These are phyloP conservation scores for Penicillium coprophilum DNA, from an alignment of 495 filamentous ascomycete species.

Conservation along the genomic window DNA sequence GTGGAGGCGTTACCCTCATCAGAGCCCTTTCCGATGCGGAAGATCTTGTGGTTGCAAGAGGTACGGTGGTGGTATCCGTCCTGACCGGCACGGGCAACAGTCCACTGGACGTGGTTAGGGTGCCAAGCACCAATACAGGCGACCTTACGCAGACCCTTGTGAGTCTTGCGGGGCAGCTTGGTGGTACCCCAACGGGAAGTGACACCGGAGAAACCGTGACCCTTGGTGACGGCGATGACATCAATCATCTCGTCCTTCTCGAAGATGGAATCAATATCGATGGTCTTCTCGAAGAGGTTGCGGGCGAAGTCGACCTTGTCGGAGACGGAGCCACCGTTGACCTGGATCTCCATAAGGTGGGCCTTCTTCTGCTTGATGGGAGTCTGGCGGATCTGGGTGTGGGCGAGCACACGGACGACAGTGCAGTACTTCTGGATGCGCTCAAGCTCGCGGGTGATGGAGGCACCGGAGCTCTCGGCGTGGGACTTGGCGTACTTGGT, in stretches of 20 bases:
- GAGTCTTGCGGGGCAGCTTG: conserved; percentile 99
- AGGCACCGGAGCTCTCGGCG: conserved; percentile 83
- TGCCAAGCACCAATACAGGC: conserved; percentile 99
- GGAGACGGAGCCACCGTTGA: conserved; percentile 92
- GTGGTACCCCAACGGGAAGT: conserved; percentile 99
- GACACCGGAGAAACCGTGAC: conserved; percentile 97
- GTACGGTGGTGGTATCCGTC: conserved; percentile 99
- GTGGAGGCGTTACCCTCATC: conserved; percentile 90
- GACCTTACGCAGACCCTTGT: conserved; percentile 99
- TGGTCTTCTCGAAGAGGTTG: conserved; percentile 97
- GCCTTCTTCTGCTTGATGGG: conserved; percentile 99
- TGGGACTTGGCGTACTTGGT: conserved; percentile 99
- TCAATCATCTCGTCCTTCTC: conserved; percentile 99
- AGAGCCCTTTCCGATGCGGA: conserved; percentile 90
- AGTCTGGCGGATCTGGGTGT: conserved; percentile 99
- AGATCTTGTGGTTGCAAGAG: conserved; percentile 99
- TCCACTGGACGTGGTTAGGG: conserved; percentile 99
- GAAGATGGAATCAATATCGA: conserved; percentile 90
- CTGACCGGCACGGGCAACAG: conserved; percentile 99
- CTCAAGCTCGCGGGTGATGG: conserved; percentile 94
- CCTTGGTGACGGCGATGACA: conserved; percentile 99
- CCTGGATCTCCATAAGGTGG: conserved; percentile 99
- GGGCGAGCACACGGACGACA: conserved; percentile 97
- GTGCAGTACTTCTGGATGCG: conserved; percentile 99
- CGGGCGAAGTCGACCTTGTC: conserved; percentile 96